These are phyloP conservation scores for Diaporthe nobilis DNA, from an alignment of 2,329 filamentous ascomycete species.

Conservation along the genomic window DNA sequence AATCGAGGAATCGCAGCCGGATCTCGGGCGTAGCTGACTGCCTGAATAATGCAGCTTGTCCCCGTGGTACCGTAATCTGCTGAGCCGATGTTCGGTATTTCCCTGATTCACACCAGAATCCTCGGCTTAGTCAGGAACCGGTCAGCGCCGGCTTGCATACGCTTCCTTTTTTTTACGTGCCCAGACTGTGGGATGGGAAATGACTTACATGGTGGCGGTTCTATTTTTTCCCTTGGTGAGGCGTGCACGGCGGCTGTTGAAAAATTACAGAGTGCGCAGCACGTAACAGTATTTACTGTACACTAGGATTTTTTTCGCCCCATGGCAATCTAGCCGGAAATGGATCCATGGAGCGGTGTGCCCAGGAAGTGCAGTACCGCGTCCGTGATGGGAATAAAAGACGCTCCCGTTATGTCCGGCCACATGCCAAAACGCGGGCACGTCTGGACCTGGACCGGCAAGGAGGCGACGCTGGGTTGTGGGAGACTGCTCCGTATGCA, in stretches of 20 bases:
- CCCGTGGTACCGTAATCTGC: conserved; percentile 2
- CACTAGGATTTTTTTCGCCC: neutral
- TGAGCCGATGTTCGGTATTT: neutral
- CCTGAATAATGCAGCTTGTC: conserved; percentile 25
- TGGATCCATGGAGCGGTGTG: conserved; percentile 19
- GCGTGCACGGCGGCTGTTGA: conserved; percentile 30
- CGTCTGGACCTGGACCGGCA: conserved; percentile 1
- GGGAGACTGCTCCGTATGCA: neutral
- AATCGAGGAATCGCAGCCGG: conserved; percentile 16
- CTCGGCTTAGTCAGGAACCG: conserved; percentile 17
- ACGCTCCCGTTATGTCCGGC: conserved; percentile 14
- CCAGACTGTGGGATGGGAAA: conserved; percentile 4
- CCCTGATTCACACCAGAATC: neutral
- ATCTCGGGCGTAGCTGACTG: conserved; percentile 12
- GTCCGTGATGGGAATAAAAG: conserved; percentile 16
- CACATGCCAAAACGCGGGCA: neutral
- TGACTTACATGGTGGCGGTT: conserved; percentile 6
- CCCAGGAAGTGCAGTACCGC: neutral
- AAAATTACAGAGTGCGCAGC: conserved; percentile 16
- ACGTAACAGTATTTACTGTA: neutral
- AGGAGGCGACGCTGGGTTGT: neutral
- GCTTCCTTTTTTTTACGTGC: neutral
- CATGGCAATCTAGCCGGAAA: conserved; percentile 15
- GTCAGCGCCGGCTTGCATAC: conserved; percentile 13
- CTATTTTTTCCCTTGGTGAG: neutral